phyloP scores from a whole-genome alignment of 2,329 filamentous ascomycete species.

The Cercospora zeae-maydis region DNA sequence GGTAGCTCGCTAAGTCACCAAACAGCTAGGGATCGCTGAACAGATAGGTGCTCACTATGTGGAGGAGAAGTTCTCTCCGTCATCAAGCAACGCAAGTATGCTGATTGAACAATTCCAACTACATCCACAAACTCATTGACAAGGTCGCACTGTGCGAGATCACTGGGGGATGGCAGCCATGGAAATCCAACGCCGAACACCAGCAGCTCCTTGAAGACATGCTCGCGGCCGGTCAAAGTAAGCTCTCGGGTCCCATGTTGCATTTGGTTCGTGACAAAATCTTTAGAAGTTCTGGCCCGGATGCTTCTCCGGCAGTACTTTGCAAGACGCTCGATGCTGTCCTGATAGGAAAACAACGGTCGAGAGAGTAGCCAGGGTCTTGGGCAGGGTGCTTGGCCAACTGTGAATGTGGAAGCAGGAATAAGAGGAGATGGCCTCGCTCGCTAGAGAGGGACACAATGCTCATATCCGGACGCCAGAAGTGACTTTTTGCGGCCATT shows the following conservation, averaged over 20 bases:
- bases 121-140: not conserved
- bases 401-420: not conserved
- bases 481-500: not conserved
- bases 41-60: not conserved
- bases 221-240: not conserved
- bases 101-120: not conserved
- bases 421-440: no score
- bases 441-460: not conserved
- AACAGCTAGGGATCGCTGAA: no score
- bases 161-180: not conserved
- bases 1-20: no score
- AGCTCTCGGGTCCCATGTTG: not conserved
- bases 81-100: not conserved
- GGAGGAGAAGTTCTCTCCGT: not conserved
- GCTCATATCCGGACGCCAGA: not conserved
- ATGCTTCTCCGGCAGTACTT: not conserved
- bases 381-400: not conserved
- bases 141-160: not conserved
- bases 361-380: not conserved
- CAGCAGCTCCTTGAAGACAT: not conserved
- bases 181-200: not conserved
- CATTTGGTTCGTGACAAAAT: not conserved
- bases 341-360: not conserved
- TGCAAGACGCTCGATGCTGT: not conserved
- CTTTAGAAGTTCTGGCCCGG: not conserved